These are phyloP conservation scores for Colletotrichum sp. DNA, from an alignment of 2,329 filamentous ascomycete species.

Conservation along the genomic window DNA sequence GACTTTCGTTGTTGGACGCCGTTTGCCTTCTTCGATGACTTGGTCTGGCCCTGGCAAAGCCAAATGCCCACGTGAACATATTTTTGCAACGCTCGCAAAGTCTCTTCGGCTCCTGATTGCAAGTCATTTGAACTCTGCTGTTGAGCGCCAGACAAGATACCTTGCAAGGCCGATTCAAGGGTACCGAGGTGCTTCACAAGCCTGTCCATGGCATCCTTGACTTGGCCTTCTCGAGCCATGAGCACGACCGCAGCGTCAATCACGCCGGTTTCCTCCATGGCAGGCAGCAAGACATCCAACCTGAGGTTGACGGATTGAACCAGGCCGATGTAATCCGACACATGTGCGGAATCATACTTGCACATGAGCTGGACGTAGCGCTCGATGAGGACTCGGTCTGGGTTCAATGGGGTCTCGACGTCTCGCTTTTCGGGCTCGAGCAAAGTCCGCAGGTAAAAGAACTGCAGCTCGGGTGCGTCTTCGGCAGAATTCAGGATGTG, in stretches of 20 bases:
- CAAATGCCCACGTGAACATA: slow-evolving; percentile 94
- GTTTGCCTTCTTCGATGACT: slow-evolving; percentile 53
- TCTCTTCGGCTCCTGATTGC: slow-evolving; percentile 72
- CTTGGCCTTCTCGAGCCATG: slow-evolving; percentile 86
- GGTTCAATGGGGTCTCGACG: slow-evolving; percentile 29
- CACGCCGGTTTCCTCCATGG: slow-evolving; percentile 87
- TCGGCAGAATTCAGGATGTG: slow-evolving; percentile 66
- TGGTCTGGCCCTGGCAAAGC: slow-evolving; percentile 88
- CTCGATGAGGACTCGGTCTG: slow-evolving; percentile 72
- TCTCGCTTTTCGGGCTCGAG: slow-evolving; percentile 62
- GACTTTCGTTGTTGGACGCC: slow-evolving; percentile 55
- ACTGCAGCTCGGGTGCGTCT: slow-evolving; percentile 69
- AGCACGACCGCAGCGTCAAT: slow-evolving; percentile 92
- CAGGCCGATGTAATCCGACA: slow-evolving; percentile 81
- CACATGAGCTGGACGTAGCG: slow-evolving; percentile 93
- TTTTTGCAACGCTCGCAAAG: slow-evolving; percentile 82
- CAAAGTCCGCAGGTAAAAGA: slow-evolving; percentile 76
- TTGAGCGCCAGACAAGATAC: slow-evolving; percentile 68
- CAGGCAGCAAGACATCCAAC: slow-evolving; percentile 75
- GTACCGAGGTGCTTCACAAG: slow-evolving; percentile 82
- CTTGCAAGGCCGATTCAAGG: slow-evolving; percentile 78
- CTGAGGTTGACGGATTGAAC: slow-evolving; percentile 80
- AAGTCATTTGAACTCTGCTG: slow-evolving; percentile 57
- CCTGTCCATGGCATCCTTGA: slow-evolving; percentile 82
- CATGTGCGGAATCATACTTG: slow-evolving; percentile 78